These are phyloP conservation scores for Penicillium brevicompactum DNA, from an alignment of 2,329 filamentous ascomycete species.

Conservation along the genomic window DNA sequence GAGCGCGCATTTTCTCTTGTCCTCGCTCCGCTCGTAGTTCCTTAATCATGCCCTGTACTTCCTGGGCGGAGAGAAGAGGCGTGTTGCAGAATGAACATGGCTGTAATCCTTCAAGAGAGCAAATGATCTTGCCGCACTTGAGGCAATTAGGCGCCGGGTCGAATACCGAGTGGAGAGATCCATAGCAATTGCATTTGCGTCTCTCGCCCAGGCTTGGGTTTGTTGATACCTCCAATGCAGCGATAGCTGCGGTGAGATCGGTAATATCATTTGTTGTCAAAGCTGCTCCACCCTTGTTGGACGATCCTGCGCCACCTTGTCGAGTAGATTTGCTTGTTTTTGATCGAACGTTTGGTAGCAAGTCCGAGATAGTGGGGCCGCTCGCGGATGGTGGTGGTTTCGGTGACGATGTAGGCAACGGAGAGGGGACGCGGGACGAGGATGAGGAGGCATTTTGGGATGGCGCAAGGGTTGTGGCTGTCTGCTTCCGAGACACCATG, in stretches of 20 bases:
- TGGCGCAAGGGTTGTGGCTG: conserved; percentile 41
- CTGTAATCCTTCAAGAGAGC: conserved; percentile 88
- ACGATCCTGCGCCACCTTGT: conserved; percentile 70
- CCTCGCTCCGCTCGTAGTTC: conserved; percentile 84
- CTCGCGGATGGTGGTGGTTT: conserved; percentile 67
- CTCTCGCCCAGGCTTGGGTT: conserved; percentile 73
- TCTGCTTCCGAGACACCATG: conserved; percentile 56
- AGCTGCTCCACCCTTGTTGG: conserved; percentile 52
- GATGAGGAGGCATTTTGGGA: conserved; percentile 45
- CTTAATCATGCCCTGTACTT: conserved; percentile 82
- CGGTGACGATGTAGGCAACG: conserved; percentile 30
- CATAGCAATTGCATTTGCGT: conserved; percentile 83
- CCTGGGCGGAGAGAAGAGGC: conserved; percentile 69
- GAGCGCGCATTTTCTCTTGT: conserved; percentile 78
- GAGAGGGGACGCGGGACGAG: conserved; percentile 47
- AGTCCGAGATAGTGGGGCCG: conserved; percentile 81
- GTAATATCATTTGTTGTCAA: conserved; percentile 52
- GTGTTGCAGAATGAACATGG: conserved; percentile 89
- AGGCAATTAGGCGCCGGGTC: conserved; percentile 92
- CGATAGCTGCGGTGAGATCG: conserved; percentile 75
- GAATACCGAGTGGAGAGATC: conserved; percentile 81
- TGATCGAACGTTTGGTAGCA: conserved; percentile 59
- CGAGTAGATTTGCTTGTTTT: conserved; percentile 68
- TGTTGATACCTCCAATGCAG: conserved; percentile 85
- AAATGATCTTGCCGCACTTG: conserved; percentile 91